Percentiles rank a stretch among this genome's conserved stretches.
Conservation (phyloP, 2,329 filamentous ascomycete species). For the Penicillium sclerotiorum region DNA sequence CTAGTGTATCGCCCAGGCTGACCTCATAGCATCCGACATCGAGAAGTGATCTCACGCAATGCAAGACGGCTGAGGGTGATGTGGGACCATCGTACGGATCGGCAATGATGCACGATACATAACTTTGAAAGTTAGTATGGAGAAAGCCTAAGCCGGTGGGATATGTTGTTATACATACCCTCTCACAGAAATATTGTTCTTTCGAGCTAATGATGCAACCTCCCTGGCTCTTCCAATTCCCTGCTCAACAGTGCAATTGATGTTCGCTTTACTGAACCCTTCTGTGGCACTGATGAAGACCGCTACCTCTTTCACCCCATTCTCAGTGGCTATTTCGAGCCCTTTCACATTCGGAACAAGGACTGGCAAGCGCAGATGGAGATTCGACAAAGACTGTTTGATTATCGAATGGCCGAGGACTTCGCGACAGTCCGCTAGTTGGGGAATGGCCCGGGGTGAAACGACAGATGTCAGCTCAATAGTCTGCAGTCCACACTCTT, state of each 20-base stretch:
- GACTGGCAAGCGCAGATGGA: constrained; percentile 33
- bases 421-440: constrained; percentile 53
- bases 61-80: constrained; percentile 53
- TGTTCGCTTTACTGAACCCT: constrained; percentile 47
- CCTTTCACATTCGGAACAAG: constrained; percentile 47
- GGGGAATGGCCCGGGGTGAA: constrained; percentile 80
- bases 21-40: constrained; percentile 92
- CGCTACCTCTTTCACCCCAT: constrained; percentile 41
- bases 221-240: constrained; percentile 37
- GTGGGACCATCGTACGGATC: constrained; percentile 57
- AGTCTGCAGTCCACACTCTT: constrained; percentile 67
- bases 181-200: constrained; percentile 35
- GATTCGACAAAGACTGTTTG: constrained; percentile 48
- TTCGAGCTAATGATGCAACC: constrained; percentile 34
- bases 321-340: constrained; percentile 59
- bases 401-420: constrained; percentile 8
- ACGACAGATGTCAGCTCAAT: constrained; percentile 86
- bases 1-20: constrained; percentile 85
- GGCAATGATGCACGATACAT: constrained; percentile 45
- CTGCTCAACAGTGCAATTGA: constrained; percentile 44
- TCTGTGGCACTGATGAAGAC: constrained; percentile 48
- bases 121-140: not conserved
- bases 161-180: constrained; percentile 23
- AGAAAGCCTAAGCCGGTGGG: no score
- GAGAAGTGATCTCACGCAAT: constrained; percentile 61